These are phyloP conservation scores for Lathyrus tuberosus DNA, from an alignment of 306 rosid genomes.

Conservation along the genomic window DNA sequence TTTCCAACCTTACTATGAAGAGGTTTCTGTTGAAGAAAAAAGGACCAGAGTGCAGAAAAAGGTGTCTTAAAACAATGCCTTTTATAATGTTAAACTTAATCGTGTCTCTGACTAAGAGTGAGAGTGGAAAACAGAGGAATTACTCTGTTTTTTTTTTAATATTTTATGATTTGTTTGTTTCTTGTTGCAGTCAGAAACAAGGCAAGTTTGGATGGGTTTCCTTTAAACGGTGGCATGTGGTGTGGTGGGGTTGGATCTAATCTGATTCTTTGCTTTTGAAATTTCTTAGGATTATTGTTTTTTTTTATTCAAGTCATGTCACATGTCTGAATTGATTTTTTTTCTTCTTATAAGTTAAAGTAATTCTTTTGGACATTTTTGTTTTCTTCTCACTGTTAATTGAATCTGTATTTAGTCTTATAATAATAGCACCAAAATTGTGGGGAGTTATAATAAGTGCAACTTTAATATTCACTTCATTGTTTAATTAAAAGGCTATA, in stretches of 20 bases:
- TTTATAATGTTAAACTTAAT: conserved; percentile 49
- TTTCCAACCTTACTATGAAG: conserved; percentile 40
- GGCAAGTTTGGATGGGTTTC: conserved; percentile 24
- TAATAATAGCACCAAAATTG: too few relatives aligned
- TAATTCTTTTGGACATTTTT: conserved; percentile 23
- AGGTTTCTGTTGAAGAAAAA: conserved; percentile 28
- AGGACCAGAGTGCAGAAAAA: conserved; percentile 48
- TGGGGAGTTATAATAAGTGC: too few relatives aligned
- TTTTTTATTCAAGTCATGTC: neutral
- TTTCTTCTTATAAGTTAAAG: conserved; percentile 4
- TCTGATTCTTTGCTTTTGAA: conserved; percentile 38
- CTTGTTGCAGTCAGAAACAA: conserved; percentile 20
- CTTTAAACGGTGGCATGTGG: conserved; percentile 51
- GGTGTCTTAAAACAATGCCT: conserved; percentile 43
- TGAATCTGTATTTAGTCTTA: too few relatives aligned
- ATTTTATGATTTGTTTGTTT: conserved; percentile 14
- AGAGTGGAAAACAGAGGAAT: neutral
- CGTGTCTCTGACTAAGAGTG: neutral
- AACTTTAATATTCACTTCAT: too few relatives aligned
- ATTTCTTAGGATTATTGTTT: conserved; percentile 26
- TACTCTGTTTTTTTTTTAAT: neutral
- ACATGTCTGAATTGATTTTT: neutral
- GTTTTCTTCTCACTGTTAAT: neutral
- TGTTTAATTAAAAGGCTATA: too few relatives aligned
- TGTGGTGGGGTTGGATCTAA: conserved; percentile 54